phyloP scores from a whole-genome alignment of 106 monocot genomes.

The Cymbidium sinense region DNA sequence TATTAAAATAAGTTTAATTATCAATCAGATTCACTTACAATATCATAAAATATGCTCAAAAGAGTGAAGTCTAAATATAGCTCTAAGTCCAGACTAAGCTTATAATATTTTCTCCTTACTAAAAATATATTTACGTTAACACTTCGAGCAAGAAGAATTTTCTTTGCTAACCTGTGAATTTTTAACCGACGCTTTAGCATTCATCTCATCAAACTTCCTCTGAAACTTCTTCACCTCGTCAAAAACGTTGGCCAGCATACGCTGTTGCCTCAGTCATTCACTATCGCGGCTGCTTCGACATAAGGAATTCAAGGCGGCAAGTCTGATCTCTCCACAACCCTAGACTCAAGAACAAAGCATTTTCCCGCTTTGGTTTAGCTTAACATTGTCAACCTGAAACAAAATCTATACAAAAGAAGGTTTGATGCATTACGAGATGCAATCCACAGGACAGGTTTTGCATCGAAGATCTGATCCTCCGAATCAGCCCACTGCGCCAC shows the following conservation, averaged over 20 bases:
- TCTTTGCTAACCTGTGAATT: constrained; percentile 10
- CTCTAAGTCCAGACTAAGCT: too few species aligned
- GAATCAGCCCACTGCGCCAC: constrained; percentile 83
- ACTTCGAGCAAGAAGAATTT: neutral
- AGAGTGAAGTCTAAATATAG: too few species aligned
- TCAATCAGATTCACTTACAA: too few species aligned
- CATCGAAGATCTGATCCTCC: constrained; percentile 61
- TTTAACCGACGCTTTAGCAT: constrained; percentile 35
- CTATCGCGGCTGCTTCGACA: constrained; percentile 86
- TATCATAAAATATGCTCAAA: too few species aligned
- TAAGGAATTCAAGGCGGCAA: constrained; percentile 82
- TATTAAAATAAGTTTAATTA: too few species aligned
- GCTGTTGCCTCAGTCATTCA: constrained; percentile 46
- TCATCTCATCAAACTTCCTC: constrained; percentile 45
- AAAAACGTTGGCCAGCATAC: constrained; percentile 64
- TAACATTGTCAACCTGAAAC: neutral
- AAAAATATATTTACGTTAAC: neutral
- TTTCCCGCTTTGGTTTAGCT: too few species aligned
- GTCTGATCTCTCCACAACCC: constrained; percentile 69
- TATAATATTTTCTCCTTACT: too few species aligned
- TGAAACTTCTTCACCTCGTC: constrained; percentile 61
- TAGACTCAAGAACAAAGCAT: constrained; percentile 11
- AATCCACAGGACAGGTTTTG: constrained; percentile 79
- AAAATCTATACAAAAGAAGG: neutral
- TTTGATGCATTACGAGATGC: constrained; percentile 67